phyloP scores from a whole-genome alignment of 345 rosid species.

The Citrus trifoliata region DNA sequence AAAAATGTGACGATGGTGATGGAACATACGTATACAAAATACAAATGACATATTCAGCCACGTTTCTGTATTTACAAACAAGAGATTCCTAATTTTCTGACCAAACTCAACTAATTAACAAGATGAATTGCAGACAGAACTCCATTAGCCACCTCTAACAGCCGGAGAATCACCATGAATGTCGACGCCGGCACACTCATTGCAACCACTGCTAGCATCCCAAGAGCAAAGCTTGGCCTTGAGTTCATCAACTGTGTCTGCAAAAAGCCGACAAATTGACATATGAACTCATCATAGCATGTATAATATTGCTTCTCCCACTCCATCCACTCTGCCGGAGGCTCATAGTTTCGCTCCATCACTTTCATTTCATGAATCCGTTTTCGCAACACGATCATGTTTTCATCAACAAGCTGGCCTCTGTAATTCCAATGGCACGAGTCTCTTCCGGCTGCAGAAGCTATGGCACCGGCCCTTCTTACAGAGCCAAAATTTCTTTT shows the following conservation, averaged over 20 bases:
- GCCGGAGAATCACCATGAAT: not conserved
- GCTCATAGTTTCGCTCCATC: slow-evolving; percentile 29
- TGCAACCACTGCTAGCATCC: slow-evolving; percentile 16
- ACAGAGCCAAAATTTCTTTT: not conserved
- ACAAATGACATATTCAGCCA: not conserved
- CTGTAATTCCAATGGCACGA: not conserved
- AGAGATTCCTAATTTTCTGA: no score
- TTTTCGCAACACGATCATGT: slow-evolving; percentile 35
- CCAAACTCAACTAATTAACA: not conserved
- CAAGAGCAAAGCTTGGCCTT: slow-evolving; percentile 47
- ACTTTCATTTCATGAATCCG: slow-evolving; percentile 36
- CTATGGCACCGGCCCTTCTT: not conserved
- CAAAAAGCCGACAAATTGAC: slow-evolving; percentile 28
- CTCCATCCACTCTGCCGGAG: slow-evolving; percentile 39
- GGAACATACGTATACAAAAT: not conserved
- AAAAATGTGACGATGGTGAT: not conserved
- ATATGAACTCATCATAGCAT: slow-evolving; percentile 26
- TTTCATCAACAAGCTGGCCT: slow-evolving; percentile 28
- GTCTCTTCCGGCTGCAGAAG: not conserved
- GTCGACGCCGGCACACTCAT: slow-evolving; percentile 21
- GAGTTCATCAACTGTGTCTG: slow-evolving; percentile 38
- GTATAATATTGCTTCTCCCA: slow-evolving; percentile 45
- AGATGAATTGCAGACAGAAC: not conserved
- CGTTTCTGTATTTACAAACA: not conserved
- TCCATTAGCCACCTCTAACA: slow-evolving; percentile 6